Evolutionary conservation across 306 rosid genomes (phyloP), one percentile per base, ranked within the genome.

Genomic region (Quercus parvula): DNA sequence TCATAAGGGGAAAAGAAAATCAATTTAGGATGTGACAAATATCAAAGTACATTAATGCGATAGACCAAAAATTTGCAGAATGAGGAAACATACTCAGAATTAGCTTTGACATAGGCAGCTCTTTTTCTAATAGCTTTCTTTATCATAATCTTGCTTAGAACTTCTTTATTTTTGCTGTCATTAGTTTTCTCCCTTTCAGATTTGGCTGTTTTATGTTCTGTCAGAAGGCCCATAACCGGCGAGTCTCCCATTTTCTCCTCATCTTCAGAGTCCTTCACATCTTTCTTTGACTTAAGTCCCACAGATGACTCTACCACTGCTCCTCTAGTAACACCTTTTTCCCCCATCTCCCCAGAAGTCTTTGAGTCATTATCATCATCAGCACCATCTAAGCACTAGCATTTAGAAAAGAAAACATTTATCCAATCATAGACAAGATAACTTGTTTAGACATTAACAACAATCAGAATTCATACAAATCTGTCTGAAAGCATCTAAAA

Each of bases 231-330:
- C 61, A 87, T 84, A 22, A 90, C 94, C 5, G 98, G 97, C 72
- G 96, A 91, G 78, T 92, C 94, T 57, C 90, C 91, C 92, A 88
- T 85, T 78, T 89, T 88, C 75, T 83, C 94, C 78, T 77, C 92
- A 81, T 84, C 92, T 68, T 84, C 91, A 66, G 84, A 74, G 78
- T 86, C 89, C 82, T 85, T 90, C 17, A 35, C 84, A 71, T 84
- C 92, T 74, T 86, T 86, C 51, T 79, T 84, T 17, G 83, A 78
- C 77, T 76, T 85, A 78, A 20, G 33, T 46, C 85, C 89, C 78
- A 88, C 88, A 63, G 75, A 70, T 52, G 85, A 80, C n/a, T 84
- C 91, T 70, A 86, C 83, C 5, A 72, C 75, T 63, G 87, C 93
- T 25, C 77, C 89, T 79, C 79, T 77, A 56, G 68, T 71, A 56